These are phyloP conservation scores for Spathaspora passalidarum DNA, from an alignment of 805 yeast species.

Conservation along the genomic window DNA sequence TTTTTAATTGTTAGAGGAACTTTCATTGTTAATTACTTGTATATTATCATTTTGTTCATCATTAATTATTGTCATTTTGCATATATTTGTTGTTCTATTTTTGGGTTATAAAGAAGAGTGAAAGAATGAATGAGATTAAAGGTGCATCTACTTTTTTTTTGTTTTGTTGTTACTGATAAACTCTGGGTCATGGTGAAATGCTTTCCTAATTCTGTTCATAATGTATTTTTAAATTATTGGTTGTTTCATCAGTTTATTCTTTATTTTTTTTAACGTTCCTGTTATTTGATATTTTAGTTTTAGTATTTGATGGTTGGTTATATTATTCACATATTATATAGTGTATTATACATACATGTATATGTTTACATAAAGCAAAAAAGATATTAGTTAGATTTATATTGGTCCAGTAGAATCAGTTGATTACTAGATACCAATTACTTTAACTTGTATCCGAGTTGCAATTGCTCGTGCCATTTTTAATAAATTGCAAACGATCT, in stretches of 20 bases:
- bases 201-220: conserved; percentile 1
- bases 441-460: too few relatives aligned
- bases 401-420: too few relatives aligned
- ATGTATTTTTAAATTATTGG: conserved; percentile 3
- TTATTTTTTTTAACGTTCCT: not conserved
- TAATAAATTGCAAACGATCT: too few relatives aligned
- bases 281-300: not conserved
- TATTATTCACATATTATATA: conserved; percentile 1
- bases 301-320: conserved; percentile 3
- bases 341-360: conserved; percentile 3
- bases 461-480: too few relatives aligned
- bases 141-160: not conserved
- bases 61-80: conserved; percentile 2
- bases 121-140: too few relatives aligned
- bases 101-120: conserved; percentile 1
- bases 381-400: too few relatives aligned
- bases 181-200: conserved; percentile 2
- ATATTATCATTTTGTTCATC: not conserved
- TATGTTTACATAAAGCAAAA: conserved; percentile 1
- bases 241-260: not conserved
- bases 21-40: not conserved
- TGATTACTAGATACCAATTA: too few relatives aligned
- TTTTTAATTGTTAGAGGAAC: conserved; percentile 3
- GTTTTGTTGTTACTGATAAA: conserved; percentile 1
- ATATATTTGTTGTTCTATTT: not conserved